Base-by-base conservation (phyloP, 805 yeast genomes). In the Priceomyces haplophilus region DNA sequence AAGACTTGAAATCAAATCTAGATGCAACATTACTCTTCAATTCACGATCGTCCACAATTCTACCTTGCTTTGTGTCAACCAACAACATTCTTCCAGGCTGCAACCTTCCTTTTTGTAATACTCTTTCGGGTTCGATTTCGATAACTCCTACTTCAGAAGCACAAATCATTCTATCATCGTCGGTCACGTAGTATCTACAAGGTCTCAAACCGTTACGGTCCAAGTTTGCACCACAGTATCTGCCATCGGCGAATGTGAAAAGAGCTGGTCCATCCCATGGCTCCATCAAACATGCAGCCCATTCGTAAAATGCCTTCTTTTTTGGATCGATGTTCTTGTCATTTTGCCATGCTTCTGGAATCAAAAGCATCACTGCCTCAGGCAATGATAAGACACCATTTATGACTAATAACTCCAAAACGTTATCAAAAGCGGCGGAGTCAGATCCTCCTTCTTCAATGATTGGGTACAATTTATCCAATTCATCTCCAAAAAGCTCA, bases 241-340 rank as follows among this genome's bases (percentile, higher is more conserved):
- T 79, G 54, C 96, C 97, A 66, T 91, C 98, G 29, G 97, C 91
- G 65, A 91, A 93, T 23, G 96, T 89, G 73, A 91, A 87, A 53
- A 93, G 72, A 27, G 98, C 98, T 15, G 99, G 99, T 51, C 99
- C 99, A 69, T 91, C 99, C 99, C 99, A 91, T 7, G 98, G 98
- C 72, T 91, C 99, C 97, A 93, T 93, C 51, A 91, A 71, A 69
- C 97, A 89, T 10, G 98, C 96, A 37, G 97, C 98, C 98, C 98
- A 91, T 65, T 93, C 97, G 70, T 91, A 91, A 67, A 95, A 91
- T 0, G 98, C 97, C 56, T 78, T 82, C 71, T 90, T 86, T 64
- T 85, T 83, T 43, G 95, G 88, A 64, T 91, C 97, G 85, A 91
- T 89, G 50, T 77, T 65, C 42, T 67, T 65, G 66, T 90, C 93